These are phyloP conservation scores for Handroanthus guayacan DNA, from an alignment of 257 asterid genomes.

Conservation along the genomic window DNA sequence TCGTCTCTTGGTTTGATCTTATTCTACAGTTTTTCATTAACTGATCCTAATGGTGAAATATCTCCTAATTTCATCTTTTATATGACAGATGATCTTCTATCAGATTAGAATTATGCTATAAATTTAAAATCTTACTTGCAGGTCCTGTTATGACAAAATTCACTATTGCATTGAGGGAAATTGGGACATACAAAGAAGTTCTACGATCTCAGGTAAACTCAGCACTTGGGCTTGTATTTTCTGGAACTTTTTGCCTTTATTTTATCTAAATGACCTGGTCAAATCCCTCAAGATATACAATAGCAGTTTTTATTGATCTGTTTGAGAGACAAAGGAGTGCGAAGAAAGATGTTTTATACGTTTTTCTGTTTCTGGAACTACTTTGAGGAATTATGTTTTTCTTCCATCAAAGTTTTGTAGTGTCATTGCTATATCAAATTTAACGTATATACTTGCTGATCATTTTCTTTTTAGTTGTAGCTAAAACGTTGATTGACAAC, in stretches of 20 bases:
- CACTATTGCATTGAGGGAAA: conserved; percentile 97
- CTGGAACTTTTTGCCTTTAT: neutral
- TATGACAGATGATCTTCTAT: conserved; percentile 32
- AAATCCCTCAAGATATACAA: neutral
- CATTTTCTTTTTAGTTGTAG: conserved; percentile 20
- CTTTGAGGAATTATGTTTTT: neutral
- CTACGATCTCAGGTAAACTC: conserved; percentile 95
- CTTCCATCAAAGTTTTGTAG: conserved; percentile 1
- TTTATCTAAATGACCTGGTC: neutral
- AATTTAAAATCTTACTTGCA: conserved; percentile 45
- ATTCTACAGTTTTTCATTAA: conserved; percentile 2
- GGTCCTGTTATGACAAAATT: conserved; percentile 99
- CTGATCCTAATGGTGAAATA: conserved; percentile 15
- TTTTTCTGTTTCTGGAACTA: neutral
- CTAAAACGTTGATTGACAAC: conserved; percentile 14
- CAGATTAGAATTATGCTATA: conserved; percentile 22
- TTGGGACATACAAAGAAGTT: conserved; percentile 98
- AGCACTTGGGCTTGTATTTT: conserved; percentile 20
- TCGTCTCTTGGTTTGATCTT: neutral
- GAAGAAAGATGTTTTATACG: neutral
- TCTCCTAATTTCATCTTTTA: conserved; percentile 22
- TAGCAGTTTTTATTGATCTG: neutral
- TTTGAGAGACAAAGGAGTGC: neutral
- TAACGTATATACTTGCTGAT: neutral
- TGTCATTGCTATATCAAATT: conserved; percentile 9